A percentile compares a stretch with the other conserved stretches of the same genome.
Conservation (phyloP, 2,329 filamentous ascomycete species). For the Ophiostoma quercus region DNA sequence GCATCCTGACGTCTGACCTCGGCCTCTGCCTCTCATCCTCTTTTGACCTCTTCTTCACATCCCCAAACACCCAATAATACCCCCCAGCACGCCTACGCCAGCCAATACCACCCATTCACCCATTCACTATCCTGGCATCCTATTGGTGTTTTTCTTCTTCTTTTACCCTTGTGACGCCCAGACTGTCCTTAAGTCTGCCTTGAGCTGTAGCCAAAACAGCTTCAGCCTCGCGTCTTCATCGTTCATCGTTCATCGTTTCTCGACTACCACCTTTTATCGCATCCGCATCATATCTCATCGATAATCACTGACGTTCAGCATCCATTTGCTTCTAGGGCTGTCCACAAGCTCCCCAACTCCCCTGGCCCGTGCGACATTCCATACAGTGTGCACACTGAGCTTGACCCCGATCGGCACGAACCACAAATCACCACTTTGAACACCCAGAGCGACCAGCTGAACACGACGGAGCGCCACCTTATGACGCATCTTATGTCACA, state of each 20-base stretch:
- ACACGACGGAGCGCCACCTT: background rate
- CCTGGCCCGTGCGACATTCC: background rate
- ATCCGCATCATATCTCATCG: background rate
- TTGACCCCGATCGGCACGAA: background rate
- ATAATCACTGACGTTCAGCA: background rate
- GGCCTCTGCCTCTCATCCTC: background rate
- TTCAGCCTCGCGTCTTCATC: background rate
- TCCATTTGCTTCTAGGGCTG: background rate
- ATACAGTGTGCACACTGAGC: background rate
- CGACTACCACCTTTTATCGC: background rate
- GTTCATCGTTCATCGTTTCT: background rate
- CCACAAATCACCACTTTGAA: background rate
- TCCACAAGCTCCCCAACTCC: background rate
- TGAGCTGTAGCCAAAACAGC: background rate
- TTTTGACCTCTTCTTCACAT: background rate
- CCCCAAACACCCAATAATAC: constrained; percentile 9
- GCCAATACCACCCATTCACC: background rate
- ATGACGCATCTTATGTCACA: background rate
- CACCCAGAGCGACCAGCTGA: background rate
- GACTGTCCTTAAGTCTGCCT: background rate
- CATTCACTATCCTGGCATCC: background rate
- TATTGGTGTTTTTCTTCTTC: background rate
- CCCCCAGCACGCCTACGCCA: background rate
- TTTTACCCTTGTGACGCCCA: background rate
- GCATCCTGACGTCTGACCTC: constrained; percentile 9